Evolutionary conservation across 2,329 filamentous ascomycete species (phyloP).

Genomic region (Emergomyces africanus): DNA sequence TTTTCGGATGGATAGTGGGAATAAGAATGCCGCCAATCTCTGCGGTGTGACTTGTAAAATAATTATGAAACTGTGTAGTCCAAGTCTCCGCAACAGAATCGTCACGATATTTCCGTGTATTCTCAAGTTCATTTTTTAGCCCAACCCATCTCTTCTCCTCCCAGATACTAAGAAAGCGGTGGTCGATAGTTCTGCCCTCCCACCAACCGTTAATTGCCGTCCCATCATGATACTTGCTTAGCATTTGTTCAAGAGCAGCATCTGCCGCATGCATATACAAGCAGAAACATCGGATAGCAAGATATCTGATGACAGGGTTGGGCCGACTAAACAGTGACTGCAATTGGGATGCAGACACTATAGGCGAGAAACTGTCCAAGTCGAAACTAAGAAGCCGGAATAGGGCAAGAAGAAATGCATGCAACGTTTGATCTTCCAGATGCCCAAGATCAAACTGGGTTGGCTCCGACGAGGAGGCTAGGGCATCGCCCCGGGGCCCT

Average conservation of each 20-base stretch:
- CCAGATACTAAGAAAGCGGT: conserved; percentile 56
- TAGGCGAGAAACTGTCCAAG: conserved; percentile 49
- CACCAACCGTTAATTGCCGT: conserved; percentile 55
- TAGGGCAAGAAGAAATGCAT: conserved; percentile 48
- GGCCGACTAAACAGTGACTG: conserved; percentile 53
- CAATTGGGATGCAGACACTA: conserved; percentile 54
- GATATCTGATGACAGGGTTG: conserved; percentile 54
- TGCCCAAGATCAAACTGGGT: conserved; percentile 18
- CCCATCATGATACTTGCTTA: conserved; percentile 52
- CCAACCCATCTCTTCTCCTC: conserved; percentile 48
- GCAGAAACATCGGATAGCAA: conserved; percentile 71
- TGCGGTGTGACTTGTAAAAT: conserved; percentile 48
- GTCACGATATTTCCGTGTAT: conserved; percentile 14
- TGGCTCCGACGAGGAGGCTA: conserved; percentile 21
- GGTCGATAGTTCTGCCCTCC: conserved; percentile 68
- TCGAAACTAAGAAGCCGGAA: conserved; percentile 75
- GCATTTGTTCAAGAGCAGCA: conserved; percentile 57
- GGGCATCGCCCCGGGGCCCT: conserved; percentile 20
- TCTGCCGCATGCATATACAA: conserved; percentile 71
- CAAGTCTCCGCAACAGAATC: conserved; percentile 14
- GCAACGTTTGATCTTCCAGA: conserved; percentile 28
- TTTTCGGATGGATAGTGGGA: conserved; percentile 35
- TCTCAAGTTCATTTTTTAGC: conserved; percentile 17
- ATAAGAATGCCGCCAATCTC: conserved; percentile 56
- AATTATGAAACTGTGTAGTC: conserved; percentile 18